These are phyloP conservation scores for Yamadazyma diospyri DNA, from an alignment of 1,139 yeast genomes.

Conservation along the genomic window DNA sequence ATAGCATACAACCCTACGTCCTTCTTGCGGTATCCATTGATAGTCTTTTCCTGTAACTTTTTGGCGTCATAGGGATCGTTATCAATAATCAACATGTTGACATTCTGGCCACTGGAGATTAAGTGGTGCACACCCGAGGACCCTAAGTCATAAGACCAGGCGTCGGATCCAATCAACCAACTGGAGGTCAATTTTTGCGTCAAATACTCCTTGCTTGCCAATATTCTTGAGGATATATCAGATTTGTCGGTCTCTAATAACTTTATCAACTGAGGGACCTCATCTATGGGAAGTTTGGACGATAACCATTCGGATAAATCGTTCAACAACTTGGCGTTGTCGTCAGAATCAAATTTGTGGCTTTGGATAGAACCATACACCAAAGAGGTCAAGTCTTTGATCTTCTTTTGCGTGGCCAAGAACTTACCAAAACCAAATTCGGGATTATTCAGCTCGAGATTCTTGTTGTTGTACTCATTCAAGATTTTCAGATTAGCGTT, in stretches of 20 bases:
- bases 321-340: constrained; percentile 49
- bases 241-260: constrained; percentile 42
- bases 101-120: constrained; percentile 67
- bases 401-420: constrained; percentile 54
- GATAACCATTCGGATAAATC: constrained; percentile 70
- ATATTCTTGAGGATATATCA: constrained; percentile 40
- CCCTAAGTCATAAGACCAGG: constrained; percentile 94
- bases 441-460: constrained; percentile 52
- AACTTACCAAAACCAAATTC: constrained; percentile 86
- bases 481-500: constrained; percentile 46
- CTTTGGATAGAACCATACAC: constrained; percentile 51
- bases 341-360: constrained; percentile 44
- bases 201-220: constrained; percentile 45
- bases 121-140: constrained; percentile 89
- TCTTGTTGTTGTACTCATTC: constrained; percentile 43
- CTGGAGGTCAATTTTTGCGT: constrained; percentile 38
- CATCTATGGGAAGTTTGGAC: constrained; percentile 28
- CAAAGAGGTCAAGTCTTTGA: constrained; percentile 41
- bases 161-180: constrained; percentile 93
- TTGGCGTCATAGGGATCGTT: constrained; percentile 73
- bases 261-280: constrained; percentile 31
- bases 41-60: constrained; percentile 18
- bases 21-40: constrained; percentile 63
- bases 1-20: constrained; percentile 93
- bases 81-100: constrained; percentile 85